These are phyloP conservation scores for Magnaporthiopsis poae DNA, from an alignment of 2,329 filamentous ascomycete genomes.

Conservation along the genomic window DNA sequence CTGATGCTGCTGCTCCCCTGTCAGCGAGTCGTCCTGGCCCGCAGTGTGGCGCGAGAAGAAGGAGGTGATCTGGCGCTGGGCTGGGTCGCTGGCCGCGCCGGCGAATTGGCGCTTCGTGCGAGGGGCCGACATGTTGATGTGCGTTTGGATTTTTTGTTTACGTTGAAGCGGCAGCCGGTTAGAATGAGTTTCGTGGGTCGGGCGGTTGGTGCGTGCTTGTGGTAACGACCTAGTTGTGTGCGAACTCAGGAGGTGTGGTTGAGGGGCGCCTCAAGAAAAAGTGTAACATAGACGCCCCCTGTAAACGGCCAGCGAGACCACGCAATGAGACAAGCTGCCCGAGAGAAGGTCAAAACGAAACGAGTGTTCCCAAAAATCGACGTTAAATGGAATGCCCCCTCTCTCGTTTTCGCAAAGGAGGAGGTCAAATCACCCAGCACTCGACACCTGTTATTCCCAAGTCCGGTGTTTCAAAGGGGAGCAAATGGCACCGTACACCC, in stretches of 20 bases:
- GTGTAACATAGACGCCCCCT: neutral
- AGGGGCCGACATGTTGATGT: slow-evolving; percentile 36
- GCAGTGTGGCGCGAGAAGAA: slow-evolving; percentile 37
- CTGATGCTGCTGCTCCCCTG: slow-evolving; percentile 1
- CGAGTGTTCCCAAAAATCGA: neutral
- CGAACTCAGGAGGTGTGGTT: neutral
- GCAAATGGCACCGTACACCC: neutral
- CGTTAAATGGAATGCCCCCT: neutral
- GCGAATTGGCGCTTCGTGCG: slow-evolving; percentile 53
- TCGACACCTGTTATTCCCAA: neutral
- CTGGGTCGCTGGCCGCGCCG: slow-evolving; percentile 46
- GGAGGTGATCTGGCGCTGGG: slow-evolving; percentile 54
- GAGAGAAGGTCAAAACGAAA: neutral
- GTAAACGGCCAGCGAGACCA: neutral
- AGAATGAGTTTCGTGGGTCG: too few species aligned
- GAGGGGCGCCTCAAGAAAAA: neutral
- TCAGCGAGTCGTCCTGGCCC: slow-evolving; percentile 10
- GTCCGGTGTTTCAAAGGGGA: neutral
- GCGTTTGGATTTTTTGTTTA: too few species aligned
- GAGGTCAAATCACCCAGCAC: neutral
- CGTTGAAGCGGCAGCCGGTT: too few species aligned
- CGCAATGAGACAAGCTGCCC: neutral
- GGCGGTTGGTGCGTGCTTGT: neutral
- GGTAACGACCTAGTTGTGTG: too few species aligned
- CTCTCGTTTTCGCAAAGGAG: neutral